Base-by-base conservation (phyloP, 2,329 filamentous ascomycete genomes). In the Neoscytalidium dimidiatum region DNA sequence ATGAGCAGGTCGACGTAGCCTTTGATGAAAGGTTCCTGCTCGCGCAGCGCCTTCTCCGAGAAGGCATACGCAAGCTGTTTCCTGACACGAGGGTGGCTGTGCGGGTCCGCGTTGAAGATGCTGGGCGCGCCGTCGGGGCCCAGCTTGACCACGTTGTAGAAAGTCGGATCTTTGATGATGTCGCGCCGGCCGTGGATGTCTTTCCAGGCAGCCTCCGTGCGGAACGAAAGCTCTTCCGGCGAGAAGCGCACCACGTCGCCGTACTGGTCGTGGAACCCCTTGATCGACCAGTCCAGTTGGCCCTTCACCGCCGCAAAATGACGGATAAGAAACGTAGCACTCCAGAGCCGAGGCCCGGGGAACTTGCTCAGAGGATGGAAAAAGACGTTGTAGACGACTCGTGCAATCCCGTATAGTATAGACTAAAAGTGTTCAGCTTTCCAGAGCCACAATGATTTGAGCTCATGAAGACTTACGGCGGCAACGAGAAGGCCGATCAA, bases 1-100 rank as follows among this genome's bases (percentile, higher is more conserved):
- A 82, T 72, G 31, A 83, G 74, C 9, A 80, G 67, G 52, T 78
- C 71, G 21, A 80, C 76, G 66, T 82, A 81, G 0, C 68, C 67
- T 60, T 74, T 70, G 64, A 83, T 60, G 68, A 79, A 73, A 0
- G 73, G 71, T 64, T 79, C 74, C 61, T 81, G 78, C 64, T 76
- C 72, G 31, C 74, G 66, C 28, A 81, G 58, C 1, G 78, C 78
- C 62, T 75, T 74, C 44, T 78, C 74, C 3, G 71, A 74, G 68
- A 81, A 81, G 7, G 76, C 76, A 67, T 79, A 74, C 2, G 77
- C 73, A 1, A 80, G 71, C 3, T 77, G 70, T 28, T 77, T 71
- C 33, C 80, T 70, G 53, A 75, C 73, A 28, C 78, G 71, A 5
- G 74, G 72, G 68, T 82, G 79, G 28, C 41, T 46, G 8, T 53